Evolutionary conservation across 306 rosid species (phyloP).

Genomic region (Inga oerstediana): DNA sequence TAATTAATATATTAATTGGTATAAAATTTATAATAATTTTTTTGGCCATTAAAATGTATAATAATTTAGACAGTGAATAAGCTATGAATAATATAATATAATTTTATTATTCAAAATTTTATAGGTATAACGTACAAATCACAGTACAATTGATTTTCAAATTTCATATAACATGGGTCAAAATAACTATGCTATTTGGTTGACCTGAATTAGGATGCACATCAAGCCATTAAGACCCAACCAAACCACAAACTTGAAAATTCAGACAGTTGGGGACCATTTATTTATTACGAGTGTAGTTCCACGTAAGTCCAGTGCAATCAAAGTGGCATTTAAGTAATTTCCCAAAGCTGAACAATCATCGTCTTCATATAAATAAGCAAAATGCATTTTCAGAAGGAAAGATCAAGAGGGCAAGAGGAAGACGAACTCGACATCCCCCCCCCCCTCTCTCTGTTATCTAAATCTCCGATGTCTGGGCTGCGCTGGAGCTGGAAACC

Average conservation of each 20-base stretch:
- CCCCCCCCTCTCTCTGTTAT: not conserved
- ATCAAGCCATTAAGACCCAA: not conserved
- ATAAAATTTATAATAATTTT: not conserved
- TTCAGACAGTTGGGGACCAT: not conserved
- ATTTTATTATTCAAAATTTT: no score
- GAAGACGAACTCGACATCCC: not conserved
- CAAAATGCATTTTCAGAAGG: not conserved
- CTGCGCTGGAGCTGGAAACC: conserved; percentile 18
- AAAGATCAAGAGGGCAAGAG: not conserved
- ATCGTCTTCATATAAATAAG: conserved; percentile 29
- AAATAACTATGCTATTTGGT: not conserved
- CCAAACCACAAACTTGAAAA: not conserved
- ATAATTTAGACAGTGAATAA: not conserved
- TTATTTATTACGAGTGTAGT: not conserved
- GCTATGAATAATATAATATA: not conserved
- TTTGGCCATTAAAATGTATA: no score
- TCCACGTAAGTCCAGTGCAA: conserved; percentile 7
- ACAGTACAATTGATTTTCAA: not conserved
- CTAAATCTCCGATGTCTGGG: conserved; percentile 28
- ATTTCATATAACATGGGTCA: not conserved
- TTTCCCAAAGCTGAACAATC: conserved; percentile 31
- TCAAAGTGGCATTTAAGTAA: conserved; percentile 35
- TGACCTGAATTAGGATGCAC: not conserved
- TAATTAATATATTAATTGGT: not conserved
- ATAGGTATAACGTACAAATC: not conserved